phyloP scores from a whole-genome alignment of 2,329 filamentous ascomycete genomes.

The Colletotrichum scovillei region DNA sequence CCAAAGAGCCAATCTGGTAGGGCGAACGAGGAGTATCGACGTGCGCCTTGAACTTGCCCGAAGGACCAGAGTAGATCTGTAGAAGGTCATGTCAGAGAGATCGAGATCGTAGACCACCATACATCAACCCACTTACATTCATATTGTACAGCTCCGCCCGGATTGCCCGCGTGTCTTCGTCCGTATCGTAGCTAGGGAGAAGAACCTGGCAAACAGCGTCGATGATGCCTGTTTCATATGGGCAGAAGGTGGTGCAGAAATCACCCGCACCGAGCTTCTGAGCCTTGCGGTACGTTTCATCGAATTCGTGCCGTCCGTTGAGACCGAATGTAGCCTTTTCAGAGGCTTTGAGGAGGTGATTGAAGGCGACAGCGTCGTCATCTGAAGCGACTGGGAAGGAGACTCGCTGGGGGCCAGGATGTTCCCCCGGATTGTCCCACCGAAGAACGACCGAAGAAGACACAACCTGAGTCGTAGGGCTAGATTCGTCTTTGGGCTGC shows the following conservation, averaged over 20 bases:
- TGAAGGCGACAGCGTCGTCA: too few relatives aligned
- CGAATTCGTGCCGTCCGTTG: constrained; percentile 57
- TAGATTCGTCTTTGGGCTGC: too few relatives aligned
- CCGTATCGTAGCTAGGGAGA: constrained; percentile 41
- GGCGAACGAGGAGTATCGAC: constrained; percentile 63
- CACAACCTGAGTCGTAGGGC: too few relatives aligned
- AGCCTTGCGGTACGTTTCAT: constrained; percentile 65
- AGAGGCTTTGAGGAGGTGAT: too few relatives aligned
- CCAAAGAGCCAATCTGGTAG: constrained; percentile 63
- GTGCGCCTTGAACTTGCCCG: constrained; percentile 61
- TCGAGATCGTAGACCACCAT: background rate
- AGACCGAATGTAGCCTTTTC: constrained; percentile 58
- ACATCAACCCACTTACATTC: constrained; percentile 51
- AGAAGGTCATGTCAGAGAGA: too few relatives aligned
- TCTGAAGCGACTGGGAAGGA: too few relatives aligned
- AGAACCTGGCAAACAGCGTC: constrained; percentile 60
- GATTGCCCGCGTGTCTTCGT: constrained; percentile 46
- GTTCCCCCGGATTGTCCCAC: too few relatives aligned
- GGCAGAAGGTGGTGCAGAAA: constrained; percentile 63
- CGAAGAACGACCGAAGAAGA: too few relatives aligned
- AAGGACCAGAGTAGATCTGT: constrained; percentile 63
- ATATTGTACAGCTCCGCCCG: constrained; percentile 67
- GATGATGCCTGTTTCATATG: constrained; percentile 63
- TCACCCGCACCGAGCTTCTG: constrained; percentile 57
- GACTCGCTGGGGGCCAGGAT: too few relatives aligned